A percentile compares a stretch with the other conserved stretches of the same genome.
phyloP scores from a whole-genome alignment of 345 rosid species.

The Erysimum cheiranthoides region DNA sequence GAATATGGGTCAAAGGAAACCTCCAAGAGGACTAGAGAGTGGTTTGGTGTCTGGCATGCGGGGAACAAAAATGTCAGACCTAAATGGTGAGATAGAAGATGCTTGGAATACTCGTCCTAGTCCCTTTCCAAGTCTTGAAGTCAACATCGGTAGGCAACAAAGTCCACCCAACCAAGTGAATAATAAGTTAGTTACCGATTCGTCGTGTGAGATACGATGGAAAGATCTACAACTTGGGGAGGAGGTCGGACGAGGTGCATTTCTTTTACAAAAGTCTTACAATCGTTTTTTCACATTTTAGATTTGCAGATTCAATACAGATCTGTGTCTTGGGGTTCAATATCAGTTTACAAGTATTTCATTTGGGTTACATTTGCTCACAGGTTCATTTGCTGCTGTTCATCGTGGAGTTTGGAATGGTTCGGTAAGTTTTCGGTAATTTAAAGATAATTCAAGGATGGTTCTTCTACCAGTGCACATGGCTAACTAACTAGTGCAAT shows the following conservation, averaged over 20 bases:
- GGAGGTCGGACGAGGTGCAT: constrained; percentile 83
- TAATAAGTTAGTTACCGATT: constrained; percentile 44
- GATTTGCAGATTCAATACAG: background rate
- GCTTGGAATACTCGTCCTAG: constrained; percentile 46
- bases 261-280: constrained; percentile 15
- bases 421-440: constrained; percentile 58
- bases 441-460: background rate
- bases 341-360: background rate
- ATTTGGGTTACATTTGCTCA: background rate
- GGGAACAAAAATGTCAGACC: constrained; percentile 47
- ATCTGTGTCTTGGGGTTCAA: constrained; percentile 9
- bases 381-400: constrained; percentile 83
- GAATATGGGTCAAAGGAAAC: constrained; percentile 41
- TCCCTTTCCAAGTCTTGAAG: constrained; percentile 46
- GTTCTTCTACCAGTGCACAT: background rate
- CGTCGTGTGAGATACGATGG: constrained; percentile 73
- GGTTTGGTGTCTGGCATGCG: constrained; percentile 44
- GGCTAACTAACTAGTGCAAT: constrained; percentile 13
- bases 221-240: constrained; percentile 74
- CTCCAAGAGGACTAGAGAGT: constrained; percentile 38
- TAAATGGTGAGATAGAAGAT: constrained; percentile 49
- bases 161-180: constrained; percentile 59
- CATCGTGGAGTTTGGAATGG: constrained; percentile 82
- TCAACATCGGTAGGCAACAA: constrained; percentile 50
- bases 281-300: constrained; percentile 23